Evolutionary conservation across 129 eudicot species (phyloP), one percentile per base, ranked within the genome.

Genomic region (Deinandra increscens): DNA sequence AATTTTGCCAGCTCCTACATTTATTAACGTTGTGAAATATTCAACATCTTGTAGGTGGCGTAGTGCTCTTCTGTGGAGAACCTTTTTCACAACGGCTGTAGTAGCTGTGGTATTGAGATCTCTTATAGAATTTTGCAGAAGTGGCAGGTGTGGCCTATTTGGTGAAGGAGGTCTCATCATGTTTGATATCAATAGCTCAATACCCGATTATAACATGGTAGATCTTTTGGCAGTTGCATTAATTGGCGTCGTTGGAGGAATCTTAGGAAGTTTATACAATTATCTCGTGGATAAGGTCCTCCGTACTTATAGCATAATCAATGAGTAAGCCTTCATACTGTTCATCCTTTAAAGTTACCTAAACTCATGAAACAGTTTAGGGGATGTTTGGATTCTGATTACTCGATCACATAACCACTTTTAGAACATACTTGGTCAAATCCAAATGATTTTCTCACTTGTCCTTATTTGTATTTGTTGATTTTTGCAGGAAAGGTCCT

Each of bases 61-160:
- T 78, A 89, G 96, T 85, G 97, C 99, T 65, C 97, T 94, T 75
- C 84, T 94, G n/a, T 94, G 99, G 99, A 85, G 99, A 79, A 85
- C 99, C 10, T 94, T 94, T 73, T 93, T 93, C 76, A 93, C 97
- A 6, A 93, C 97, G 12, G 99, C 97, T 53, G 83, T 94, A 9
- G 99, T 89, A 55, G 99, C 99, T 60, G 81, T 94, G 74, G 89
- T 89, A 31, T 78, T 94, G 81, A 94, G 97, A 84, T 71, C 89
- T 77, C 79, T 89, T 55, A 89, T 89, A 10, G 80, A 41, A 67
- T 76, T 78, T 70, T 94, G 99, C 75, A 66, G 80, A 72, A 78
- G 70, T 37, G 99, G 91, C 29, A 81, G 82, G 10, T 94, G 97
- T 68, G 98, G 98, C 38, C 81, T 94, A 36, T 94, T 94, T 66